These are phyloP conservation scores for Monascus purpureus DNA, from an alignment of 495 filamentous ascomycete species.

Conservation along the genomic window DNA sequence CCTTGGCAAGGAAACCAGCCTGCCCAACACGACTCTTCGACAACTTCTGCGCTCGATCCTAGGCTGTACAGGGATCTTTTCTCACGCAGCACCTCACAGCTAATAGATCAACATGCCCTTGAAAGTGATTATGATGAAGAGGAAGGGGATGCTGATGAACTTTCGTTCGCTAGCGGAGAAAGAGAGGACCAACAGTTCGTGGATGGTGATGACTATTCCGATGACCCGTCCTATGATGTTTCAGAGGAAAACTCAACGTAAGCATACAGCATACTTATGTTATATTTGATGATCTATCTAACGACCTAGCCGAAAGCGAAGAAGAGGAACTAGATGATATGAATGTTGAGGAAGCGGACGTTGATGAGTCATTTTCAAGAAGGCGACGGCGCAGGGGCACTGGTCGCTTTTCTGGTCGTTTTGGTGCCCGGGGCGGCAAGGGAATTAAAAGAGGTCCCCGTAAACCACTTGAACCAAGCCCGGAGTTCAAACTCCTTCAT, in stretches of 20 bases:
- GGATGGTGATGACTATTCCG: conserved; percentile 5
- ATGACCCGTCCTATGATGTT: conserved; percentile 14
- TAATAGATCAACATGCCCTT: conserved; percentile 3
- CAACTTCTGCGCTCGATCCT: conserved; percentile 25
- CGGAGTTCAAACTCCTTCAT: conserved; percentile 59
- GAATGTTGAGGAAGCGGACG: conserved; percentile 6
- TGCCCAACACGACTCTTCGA: conserved; percentile 4
- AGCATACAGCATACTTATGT: conserved; percentile 1
- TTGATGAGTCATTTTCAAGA: conserved; percentile 15
- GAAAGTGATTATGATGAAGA: conserved; percentile 8
- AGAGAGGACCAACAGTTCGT: neutral
- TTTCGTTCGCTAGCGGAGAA: neutral
- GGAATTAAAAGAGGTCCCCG: conserved; percentile 49
- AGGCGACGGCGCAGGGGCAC: conserved; percentile 19
- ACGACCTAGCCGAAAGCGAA: no score
- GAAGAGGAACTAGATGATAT: conserved; percentile 10
- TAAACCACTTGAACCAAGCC: conserved; percentile 56
- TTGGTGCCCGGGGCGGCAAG: conserved; percentile 31
- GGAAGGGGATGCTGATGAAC: neutral
- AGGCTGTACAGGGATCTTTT: conserved; percentile 22
- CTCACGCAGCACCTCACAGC: conserved; percentile 4
- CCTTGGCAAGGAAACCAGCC: conserved; percentile 19
- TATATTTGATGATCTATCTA: no score
- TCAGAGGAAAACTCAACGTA: conserved; percentile 12
- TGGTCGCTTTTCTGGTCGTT: conserved; percentile 28